Percentiles rank a stretch among this genome's conserved stretches.
Evolutionary conservation across 495 filamentous ascomycete genomes (phyloP).

Genomic region (Podospora pseudocomata): DNA sequence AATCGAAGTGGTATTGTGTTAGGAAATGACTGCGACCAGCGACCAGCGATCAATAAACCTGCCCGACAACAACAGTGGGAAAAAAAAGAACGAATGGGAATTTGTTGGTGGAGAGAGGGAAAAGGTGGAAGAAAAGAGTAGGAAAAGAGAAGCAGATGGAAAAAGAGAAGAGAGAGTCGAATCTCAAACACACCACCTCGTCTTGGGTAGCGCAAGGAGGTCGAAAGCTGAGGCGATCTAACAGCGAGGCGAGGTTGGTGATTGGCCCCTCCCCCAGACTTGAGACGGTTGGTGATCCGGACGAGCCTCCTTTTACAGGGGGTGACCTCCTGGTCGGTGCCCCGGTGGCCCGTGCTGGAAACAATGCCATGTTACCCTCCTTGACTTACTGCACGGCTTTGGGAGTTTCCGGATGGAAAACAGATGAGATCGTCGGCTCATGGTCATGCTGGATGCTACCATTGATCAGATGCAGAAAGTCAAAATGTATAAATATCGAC

Average conservation of each 20-base stretch:
- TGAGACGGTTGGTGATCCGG: conserved; percentile 30
- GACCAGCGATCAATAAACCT: conserved; percentile 19
- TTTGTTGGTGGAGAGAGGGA: conserved; percentile 5
- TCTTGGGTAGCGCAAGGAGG: neutral
- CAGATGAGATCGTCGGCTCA: neutral
- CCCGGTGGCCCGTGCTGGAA: neutral
- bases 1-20: neutral
- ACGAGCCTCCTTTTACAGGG: conserved; percentile 4
- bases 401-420: neutral
- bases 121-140: conserved; percentile 6
- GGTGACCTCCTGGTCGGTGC: neutral
- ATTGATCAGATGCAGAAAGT: neutral
- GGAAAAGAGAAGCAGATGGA: conserved; percentile 2
- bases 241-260: conserved; percentile 5
- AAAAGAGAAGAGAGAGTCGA: conserved; percentile 5
- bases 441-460: no score
- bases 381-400: neutral
- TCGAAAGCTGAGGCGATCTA: conserved; percentile 19
- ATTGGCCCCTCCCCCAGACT: conserved; percentile 29
- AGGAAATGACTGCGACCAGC: conserved; percentile 17
- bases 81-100: neutral
- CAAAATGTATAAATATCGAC: neutral
- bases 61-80: conserved; percentile 9
- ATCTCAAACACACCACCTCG: neutral
- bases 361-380: neutral